Evolutionary conservation across 495 filamentous ascomycete species (phyloP), one percentile per base, ranked within the genome.

Genomic region (Talaromyces stipitatus): DNA sequence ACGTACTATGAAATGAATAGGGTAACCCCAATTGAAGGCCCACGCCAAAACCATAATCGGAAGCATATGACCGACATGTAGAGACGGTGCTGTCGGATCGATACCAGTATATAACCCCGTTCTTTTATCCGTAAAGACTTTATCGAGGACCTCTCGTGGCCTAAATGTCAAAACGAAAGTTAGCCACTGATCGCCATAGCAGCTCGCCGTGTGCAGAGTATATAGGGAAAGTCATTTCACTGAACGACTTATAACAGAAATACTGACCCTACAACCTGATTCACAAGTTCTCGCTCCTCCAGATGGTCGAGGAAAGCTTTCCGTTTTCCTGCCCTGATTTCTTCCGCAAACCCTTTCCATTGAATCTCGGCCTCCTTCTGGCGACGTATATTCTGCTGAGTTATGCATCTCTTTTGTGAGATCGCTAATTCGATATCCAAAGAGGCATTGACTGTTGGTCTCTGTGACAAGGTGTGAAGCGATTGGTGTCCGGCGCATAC

Each of bases 11-110:
- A 85, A 87, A 22, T 88, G 78, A 12, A 88, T 77, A 28, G 81
- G 77, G 61, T 88, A 85, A 12, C 94, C 92, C 71, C 91, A 82
- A 36, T 95, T 75, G 66, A 92, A 95, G 75, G 90, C 87, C 89
- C 94, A 97, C 58, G 91, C 92, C 26, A 97, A 70, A 1, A 90
- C 84, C 94, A 99, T 97, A 41, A 97, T 78, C 8, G 94, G 92
- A 9, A 97, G 72, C 56, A 99, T 82, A 69, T 99, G 91, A 28
- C 94, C 94, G 55, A 97, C 77, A 67, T 99, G 94, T 61, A 97
- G 74, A 4, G 92, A 96, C 24, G 82, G 79, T 3, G 92, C 95
- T 0, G 95, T 97, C 11, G 94, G 91, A 63, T 99, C 94, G 50
- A 99, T 79, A 57, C 94, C 94, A 36, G 88, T 87, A 65, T 99